These are phyloP conservation scores for Blastobotrys serpentis DNA, from an alignment of 1,139 yeast genomes.

Conservation along the genomic window DNA sequence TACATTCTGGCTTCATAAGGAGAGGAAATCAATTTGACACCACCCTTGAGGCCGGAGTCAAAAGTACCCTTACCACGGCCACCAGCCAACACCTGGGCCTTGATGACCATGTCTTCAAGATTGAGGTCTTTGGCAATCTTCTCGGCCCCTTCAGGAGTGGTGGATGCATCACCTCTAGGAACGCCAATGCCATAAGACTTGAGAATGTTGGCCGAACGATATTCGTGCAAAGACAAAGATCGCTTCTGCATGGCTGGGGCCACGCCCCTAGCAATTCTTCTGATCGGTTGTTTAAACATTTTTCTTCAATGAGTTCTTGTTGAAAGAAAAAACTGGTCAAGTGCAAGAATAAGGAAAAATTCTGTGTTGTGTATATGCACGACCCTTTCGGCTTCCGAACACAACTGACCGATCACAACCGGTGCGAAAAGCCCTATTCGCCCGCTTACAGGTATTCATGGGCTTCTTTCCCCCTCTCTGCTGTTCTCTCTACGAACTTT, in stretches of 20 bases:
- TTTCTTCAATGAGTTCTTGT: neutral
- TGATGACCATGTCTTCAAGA: conserved; percentile 82
- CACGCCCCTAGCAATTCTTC: conserved; percentile 12
- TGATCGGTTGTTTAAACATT: conserved; percentile 17
- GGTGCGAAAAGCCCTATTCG: neutral
- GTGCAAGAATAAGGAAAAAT: conserved; percentile 1
- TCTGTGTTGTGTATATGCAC: neutral
- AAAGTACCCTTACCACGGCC: conserved; percentile 99
- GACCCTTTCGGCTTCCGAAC: conserved; percentile 7
- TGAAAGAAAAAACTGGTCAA: neutral
- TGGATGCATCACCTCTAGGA: conserved; percentile 89
- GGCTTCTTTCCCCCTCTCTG: neutral
- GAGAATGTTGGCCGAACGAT: conserved; percentile 88
- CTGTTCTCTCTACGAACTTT: neutral
- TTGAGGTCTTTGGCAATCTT: conserved; percentile 66
- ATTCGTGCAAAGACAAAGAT: conserved; percentile 89
- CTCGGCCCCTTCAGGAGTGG: conserved; percentile 84
- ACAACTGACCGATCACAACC: neutral
- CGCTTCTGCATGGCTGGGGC: conserved; percentile 40
- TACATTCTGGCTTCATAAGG: conserved; percentile 85
- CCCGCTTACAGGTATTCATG: neutral
- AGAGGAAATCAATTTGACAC: conserved; percentile 85
- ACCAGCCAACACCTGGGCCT: conserved; percentile 98
- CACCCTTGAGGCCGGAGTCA: conserved; percentile 93
- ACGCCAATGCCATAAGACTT: conserved; percentile 81